phyloP scores from a whole-genome alignment of 768 basidiomycete genomes.

The Amanita exitialis region DNA sequence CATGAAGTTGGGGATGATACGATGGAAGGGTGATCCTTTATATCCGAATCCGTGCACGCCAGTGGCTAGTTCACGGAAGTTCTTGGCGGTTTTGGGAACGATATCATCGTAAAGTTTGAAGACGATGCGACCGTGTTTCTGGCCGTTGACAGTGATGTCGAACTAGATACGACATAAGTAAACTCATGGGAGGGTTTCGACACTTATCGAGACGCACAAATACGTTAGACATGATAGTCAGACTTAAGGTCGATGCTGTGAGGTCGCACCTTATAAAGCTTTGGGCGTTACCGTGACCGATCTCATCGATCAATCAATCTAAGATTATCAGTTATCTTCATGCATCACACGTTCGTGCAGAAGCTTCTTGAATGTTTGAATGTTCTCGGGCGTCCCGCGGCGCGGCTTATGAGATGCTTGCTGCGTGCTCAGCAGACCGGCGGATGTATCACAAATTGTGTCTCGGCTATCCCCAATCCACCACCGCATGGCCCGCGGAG shows the following conservation, averaged over 20 bases:
- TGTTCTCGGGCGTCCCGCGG: too few relatives aligned
- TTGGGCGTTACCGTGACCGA: conserved; percentile 4
- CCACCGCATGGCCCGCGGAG: too few relatives aligned
- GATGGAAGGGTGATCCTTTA: conserved; percentile 59
- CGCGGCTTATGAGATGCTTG: too few relatives aligned
- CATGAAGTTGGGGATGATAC: conserved; percentile 79
- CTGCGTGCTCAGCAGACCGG: too few relatives aligned
- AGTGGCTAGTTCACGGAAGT: conserved; percentile 88
- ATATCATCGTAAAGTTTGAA: conserved; percentile 83
- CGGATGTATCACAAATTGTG: too few relatives aligned
- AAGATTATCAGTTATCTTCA: background rate
- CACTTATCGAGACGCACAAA: conserved; percentile 20
- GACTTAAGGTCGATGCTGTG: background rate
- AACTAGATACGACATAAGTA: conserved; percentile 33
- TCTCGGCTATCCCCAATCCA: too few relatives aligned
- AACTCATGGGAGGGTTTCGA: background rate
- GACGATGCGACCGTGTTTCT: conserved; percentile 44
- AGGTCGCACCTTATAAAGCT: conserved; percentile 1
- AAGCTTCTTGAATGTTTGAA: too few relatives aligned
- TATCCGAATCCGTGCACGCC: conserved; percentile 72
- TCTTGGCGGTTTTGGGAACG: conserved; percentile 63
- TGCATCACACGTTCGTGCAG: too few relatives aligned
- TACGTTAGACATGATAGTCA: conserved; percentile 25
- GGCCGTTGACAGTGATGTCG: conserved; percentile 42
- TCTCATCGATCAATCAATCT: conserved; percentile 7